Evolutionary conservation across 2,329 filamentous ascomycete genomes (phyloP).

Genomic region (Ophiocordyceps camponoti-leonardi): DNA sequence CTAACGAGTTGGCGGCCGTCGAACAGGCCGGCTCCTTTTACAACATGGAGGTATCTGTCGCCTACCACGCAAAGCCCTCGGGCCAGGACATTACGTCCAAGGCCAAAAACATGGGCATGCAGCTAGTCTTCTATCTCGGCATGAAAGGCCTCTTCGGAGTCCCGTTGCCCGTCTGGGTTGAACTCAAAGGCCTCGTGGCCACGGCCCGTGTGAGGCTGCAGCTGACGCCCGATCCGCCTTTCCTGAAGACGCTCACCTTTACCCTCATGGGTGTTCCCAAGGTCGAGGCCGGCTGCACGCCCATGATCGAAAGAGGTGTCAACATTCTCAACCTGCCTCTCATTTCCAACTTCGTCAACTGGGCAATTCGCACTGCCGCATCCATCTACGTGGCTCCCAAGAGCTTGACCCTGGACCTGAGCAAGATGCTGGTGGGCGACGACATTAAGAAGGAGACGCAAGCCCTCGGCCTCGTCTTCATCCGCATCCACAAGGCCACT

Average conservation of each 20-base stretch:
- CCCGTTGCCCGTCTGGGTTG: conserved; percentile 52
- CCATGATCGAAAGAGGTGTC: conserved; percentile 48
- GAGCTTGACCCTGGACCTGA: conserved; percentile 54
- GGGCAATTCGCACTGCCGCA: conserved; percentile 54
- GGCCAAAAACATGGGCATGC: conserved; percentile 47
- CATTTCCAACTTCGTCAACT: conserved; percentile 60
- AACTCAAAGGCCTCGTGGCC: conserved; percentile 56
- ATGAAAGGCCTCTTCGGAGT: conserved; percentile 46
- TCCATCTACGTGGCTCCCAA: conserved; percentile 64
- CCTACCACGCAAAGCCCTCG: conserved; percentile 48
- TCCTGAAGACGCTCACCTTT: conserved; percentile 55
- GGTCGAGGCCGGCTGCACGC: conserved; percentile 52
- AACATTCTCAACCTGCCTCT: conserved; percentile 63
- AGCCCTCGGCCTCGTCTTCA: conserved; percentile 46
- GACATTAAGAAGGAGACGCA: conserved; percentile 63
- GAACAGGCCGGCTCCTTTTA: conserved; percentile 68
- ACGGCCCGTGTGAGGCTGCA: conserved; percentile 53
- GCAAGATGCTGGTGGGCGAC: conserved; percentile 61
- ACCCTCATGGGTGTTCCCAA: conserved; percentile 62
- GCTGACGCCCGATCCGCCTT: conserved; percentile 60
- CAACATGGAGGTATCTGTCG: conserved; percentile 59
- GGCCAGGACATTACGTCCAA: conserved; percentile 44
- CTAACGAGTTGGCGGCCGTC: conserved; percentile 55
- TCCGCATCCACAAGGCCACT: conserved; percentile 48
- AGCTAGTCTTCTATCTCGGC: conserved; percentile 41